Base-by-base conservation (phyloP, 345 rosid species). In the Salix brachista region DNA sequence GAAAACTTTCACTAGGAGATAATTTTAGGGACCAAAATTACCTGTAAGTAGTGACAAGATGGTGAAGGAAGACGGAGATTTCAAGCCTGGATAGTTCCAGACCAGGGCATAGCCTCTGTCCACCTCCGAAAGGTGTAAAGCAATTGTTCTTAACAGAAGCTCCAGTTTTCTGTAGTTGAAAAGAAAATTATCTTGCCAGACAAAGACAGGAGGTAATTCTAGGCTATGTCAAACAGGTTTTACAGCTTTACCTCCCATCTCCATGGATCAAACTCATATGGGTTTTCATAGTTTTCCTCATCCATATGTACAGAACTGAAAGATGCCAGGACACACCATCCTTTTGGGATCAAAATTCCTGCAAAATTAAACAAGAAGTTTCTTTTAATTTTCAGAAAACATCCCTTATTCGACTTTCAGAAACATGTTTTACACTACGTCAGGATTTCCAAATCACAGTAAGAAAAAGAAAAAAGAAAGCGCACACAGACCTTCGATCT, bases 21-120 rank as follows among this genome's bases (percentile, higher is more conserved):
- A 14, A 46, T 46, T 41, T 46, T 46, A 13, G 50, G 18, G 50
- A 46, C 5, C 50, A 46, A 46, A 46, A 46, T 69, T 83, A 92
- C 99, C 88, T 60, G 83, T 85, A 96, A 41, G 82, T 88, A 72
- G 97, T 93, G 75, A 93, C 89, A 32, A 96, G 88, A 58, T 92
- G 97, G 86, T 96, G 97, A 74, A 96, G 97, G 83, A 96, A 96
- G 83, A 96, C 84, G 16, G 98, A 83, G 61, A 93, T 86, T 86
- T 96, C 98, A 7, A 93, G 98, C 79, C 93, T 92, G 10, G 99
- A 91, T 37, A 96, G 85, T 71, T 96, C 99, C 67, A 91, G 68
- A 60, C 99, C 99, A 76, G 99, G 99, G 79, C 99, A 96, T 14
- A 96, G 87, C 83, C 99, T 88, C 61, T 93, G 99, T n/a, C 99